Percentiles rank a stretch among this genome's conserved stretches.
Conservation (phyloP, 179 eudicot genomes). For the Amaranthus tricolor region DNA sequence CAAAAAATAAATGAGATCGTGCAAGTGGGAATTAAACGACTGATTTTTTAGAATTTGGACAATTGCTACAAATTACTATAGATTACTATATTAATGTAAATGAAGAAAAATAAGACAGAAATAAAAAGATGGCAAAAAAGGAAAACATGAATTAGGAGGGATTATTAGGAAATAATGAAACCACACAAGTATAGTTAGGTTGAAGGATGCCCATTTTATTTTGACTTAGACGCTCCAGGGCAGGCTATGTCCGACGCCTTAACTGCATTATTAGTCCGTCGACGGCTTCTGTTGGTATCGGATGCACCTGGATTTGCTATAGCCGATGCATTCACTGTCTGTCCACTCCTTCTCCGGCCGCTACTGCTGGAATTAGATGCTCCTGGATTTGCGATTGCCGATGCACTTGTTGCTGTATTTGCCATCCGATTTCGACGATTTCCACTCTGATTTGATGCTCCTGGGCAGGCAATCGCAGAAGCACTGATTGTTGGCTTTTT, state of each 20-base stretch:
- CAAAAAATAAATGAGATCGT: too few relatives aligned
- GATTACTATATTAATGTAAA: too few relatives aligned
- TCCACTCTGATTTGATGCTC: neutral
- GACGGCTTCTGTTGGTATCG: neutral
- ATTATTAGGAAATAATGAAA: too few relatives aligned
- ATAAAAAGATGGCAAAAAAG: too few relatives aligned
- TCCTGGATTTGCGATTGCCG: neutral
- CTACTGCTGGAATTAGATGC: neutral
- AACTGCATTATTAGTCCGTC: neutral
- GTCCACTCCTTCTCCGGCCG: neutral
- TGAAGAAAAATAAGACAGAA: too few relatives aligned
- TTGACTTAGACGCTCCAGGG: neutral
- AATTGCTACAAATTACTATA: too few relatives aligned
- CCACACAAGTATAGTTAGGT: too few relatives aligned
- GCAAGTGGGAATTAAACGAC: too few relatives aligned
- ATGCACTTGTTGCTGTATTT: neutral
- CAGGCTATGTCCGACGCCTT: neutral
- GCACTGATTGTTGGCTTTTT: neutral
- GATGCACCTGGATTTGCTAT: neutral
- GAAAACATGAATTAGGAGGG: too few relatives aligned
- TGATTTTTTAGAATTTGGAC: too few relatives aligned
- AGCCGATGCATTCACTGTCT: neutral
- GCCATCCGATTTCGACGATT: neutral
- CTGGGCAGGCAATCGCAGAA: neutral
- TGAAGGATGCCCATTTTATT: too few relatives aligned